These are phyloP conservation scores for Pinus tabuliformis DNA, from an alignment of 75 land plant genomes.

Conservation along the genomic window DNA sequence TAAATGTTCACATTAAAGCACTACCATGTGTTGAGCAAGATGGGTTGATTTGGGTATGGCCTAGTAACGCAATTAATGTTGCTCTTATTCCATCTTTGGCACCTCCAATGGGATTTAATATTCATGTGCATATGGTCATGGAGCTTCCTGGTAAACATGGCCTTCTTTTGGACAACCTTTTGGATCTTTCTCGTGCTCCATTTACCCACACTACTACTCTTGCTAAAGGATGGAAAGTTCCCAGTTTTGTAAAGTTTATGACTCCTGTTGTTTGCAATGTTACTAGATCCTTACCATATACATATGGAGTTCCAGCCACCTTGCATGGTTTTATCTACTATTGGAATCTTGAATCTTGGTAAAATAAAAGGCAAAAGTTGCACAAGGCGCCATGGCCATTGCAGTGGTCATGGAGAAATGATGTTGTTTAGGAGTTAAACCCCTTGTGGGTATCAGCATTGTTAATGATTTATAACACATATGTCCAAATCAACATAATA, in stretches of 20 bases:
- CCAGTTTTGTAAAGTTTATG: slow-evolving; percentile 49
- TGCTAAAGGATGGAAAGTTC: slow-evolving; percentile 95
- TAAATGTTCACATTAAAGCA: slow-evolving; percentile 61
- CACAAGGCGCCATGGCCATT: too few species aligned
- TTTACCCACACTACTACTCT: slow-evolving; percentile 95
- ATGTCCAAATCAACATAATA: too few species aligned
- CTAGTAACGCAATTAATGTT: slow-evolving; percentile 74
- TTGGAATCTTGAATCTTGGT: too few species aligned
- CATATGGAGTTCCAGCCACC: too few species aligned
- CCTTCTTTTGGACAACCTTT: slow-evolving; percentile 81
- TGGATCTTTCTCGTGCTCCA: slow-evolving; percentile 97
- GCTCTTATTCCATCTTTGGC: slow-evolving; percentile 62
- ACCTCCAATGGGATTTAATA: slow-evolving; percentile 74
- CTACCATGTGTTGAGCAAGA: slow-evolving; percentile 90
- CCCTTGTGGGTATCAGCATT: too few species aligned
- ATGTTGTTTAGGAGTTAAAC: too few species aligned
- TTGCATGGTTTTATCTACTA: too few species aligned
- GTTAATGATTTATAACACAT: too few species aligned
- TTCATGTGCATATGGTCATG: slow-evolving; percentile 88
- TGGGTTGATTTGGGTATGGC: slow-evolving; percentile 98
- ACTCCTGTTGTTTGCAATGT: slow-evolving; percentile 51
- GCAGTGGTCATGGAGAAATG: too few species aligned
- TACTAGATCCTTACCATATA: slow-evolving; percentile 69
- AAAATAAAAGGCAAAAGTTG: too few species aligned
- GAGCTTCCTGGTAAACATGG: slow-evolving; percentile 95